A percentile compares a stretch with the other conserved stretches of the same genome.
Conservation (phyloP, 495 filamentous ascomycete species). For the Xylaria nigripes region DNA sequence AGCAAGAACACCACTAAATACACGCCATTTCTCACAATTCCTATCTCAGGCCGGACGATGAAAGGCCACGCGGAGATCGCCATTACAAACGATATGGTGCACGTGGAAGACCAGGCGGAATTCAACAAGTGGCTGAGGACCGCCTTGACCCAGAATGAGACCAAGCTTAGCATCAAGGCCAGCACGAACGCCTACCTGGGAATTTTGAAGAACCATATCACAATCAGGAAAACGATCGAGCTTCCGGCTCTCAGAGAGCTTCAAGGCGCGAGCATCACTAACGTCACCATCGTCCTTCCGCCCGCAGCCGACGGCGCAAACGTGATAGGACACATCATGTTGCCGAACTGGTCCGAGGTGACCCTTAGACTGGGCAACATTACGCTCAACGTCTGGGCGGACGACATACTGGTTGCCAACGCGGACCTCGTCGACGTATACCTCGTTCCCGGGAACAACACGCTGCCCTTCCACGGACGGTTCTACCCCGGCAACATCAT, state of each 20-base stretch:
- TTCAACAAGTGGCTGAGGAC: not conserved
- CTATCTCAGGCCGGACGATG: slow-evolving; percentile 24
- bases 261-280: not conserved
- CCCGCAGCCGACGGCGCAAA: not conserved
- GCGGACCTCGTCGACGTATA: not conserved
- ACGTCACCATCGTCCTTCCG: not conserved
- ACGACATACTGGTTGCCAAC: not conserved
- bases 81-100: slow-evolving; percentile 6
- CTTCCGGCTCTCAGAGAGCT: not conserved
- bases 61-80: slow-evolving; percentile 32
- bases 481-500: not conserved
- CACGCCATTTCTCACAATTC: slow-evolving; percentile 24
- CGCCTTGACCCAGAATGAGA: not conserved
- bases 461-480: not conserved
- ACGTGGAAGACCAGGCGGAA: not conserved
- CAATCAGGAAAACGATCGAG: not conserved
- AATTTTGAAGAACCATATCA: not conserved
- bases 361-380: not conserved
- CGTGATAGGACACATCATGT: not conserved
- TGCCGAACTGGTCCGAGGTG: not conserved
- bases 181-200: not conserved
- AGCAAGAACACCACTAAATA: slow-evolving; percentile 22
- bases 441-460: not conserved
- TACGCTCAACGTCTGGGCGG: not conserved
- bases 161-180: not conserved